A percentile compares a stretch with the other conserved stretches of the same genome.
Conservation (phyloP, 306 rosid genomes). For the Hippophae gyantsensis region DNA sequence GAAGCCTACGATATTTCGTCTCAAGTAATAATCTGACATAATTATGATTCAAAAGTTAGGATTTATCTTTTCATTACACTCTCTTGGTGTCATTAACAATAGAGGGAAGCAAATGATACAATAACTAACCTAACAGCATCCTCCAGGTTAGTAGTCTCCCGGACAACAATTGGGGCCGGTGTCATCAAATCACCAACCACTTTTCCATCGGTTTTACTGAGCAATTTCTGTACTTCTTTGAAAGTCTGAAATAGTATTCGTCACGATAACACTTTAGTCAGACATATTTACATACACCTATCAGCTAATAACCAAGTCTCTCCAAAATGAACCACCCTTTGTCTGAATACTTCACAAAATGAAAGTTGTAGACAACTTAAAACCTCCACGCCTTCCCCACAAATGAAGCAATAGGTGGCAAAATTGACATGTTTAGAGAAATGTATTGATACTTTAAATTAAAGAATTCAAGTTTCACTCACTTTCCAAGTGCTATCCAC, state of each 20-base stretch:
- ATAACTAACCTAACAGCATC: constrained; percentile 70
- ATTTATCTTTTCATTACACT: background rate
- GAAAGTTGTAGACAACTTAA: no score
- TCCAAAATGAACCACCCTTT: no score
- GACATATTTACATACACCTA: background rate
- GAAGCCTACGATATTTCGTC: constrained; percentile 79
- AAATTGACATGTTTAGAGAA: constrained; percentile 1
- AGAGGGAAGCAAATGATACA: background rate
- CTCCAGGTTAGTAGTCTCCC: constrained; percentile 64
- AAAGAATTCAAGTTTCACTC: constrained; percentile 23
- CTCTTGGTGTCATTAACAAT: background rate
- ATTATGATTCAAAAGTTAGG: background rate
- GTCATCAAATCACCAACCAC: constrained; percentile 98
- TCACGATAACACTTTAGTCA: background rate
- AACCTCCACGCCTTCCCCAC: background rate
- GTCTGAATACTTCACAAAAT: no score
- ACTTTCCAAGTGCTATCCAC: constrained; percentile 94
- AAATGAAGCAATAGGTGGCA: constrained; percentile 2
- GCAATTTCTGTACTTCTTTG: constrained; percentile 75
- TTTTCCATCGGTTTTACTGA: constrained; percentile 76
- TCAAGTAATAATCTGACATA: constrained; percentile 69
- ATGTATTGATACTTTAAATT: constrained; percentile 1
- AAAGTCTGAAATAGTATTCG: constrained; percentile 61
- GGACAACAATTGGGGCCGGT: constrained; percentile 78
- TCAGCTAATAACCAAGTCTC: background rate